Evolutionary conservation across 139 green algal genomes (phyloP).

Genomic region (Pleodorina starrii): DNA sequence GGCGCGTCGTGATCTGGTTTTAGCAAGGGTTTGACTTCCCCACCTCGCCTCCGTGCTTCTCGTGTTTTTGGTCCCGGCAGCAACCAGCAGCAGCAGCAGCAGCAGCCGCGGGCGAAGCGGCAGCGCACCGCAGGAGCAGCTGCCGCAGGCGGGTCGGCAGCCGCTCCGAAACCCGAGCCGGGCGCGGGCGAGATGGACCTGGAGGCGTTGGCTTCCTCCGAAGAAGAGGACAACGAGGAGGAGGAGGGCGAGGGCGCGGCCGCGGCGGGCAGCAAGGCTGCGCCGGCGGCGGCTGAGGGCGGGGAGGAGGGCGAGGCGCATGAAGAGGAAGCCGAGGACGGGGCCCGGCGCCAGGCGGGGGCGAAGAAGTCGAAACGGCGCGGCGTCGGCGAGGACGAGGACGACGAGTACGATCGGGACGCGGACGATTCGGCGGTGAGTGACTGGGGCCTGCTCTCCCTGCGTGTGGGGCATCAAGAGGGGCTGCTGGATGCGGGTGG

Average conservation of each 20-base stretch:
- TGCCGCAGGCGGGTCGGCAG: background rate
- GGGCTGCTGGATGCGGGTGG: too few species aligned
- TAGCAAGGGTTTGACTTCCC: too few species aligned
- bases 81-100: background rate
- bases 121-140: background rate
- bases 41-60: too few species aligned
- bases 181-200: background rate
- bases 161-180: background rate
- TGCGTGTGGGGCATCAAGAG: too few species aligned
- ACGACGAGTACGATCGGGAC: conserved; percentile 1
- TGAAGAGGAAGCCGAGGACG: conserved; percentile 42
- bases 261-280: background rate
- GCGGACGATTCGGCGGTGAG: conserved; percentile 27
- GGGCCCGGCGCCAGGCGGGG: background rate
- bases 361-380: conserved; percentile 5
- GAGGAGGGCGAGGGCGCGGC: background rate
- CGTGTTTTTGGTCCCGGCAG: background rate
- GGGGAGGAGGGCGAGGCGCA: background rate
- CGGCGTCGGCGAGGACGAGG: conserved; percentile 2
- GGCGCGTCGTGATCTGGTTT: too few species aligned
- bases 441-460: too few species aligned
- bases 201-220: conserved; percentile 1
- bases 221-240: conserved; percentile 8
- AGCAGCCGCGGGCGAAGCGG: background rate
- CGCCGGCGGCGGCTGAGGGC: background rate